phyloP scores from a whole-genome alignment of 192 early-diverging fungal species.

The Coemansia sp. region DNA sequence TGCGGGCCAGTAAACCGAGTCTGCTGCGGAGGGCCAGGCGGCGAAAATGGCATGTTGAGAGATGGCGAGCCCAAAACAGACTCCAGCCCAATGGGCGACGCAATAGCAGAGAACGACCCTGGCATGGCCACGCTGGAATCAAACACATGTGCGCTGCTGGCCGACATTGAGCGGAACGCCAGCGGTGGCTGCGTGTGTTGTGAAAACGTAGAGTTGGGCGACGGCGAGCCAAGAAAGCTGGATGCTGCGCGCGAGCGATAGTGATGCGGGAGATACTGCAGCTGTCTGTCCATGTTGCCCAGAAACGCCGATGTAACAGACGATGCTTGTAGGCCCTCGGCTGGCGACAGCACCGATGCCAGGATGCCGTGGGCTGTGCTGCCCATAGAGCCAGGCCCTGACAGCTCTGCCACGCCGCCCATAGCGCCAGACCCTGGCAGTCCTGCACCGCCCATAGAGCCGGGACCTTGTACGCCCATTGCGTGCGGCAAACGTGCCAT shows the following conservation, averaged over 20 bases:
- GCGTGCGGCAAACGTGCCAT: background rate
- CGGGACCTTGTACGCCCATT: background rate
- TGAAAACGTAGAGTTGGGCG: conserved; percentile 8
- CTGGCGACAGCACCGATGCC: conserved; percentile 10
- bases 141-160: conserved; percentile 20
- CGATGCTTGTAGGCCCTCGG: conserved; percentile 1
- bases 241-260: conserved; percentile 8
- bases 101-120: conserved; percentile 13
- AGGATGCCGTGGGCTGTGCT: conserved; percentile 2
- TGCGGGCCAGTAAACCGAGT: too few relatives aligned
- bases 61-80: conserved; percentile 11
- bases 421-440: background rate
- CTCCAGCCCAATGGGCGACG: conserved; percentile 34
- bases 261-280: conserved; percentile 3
- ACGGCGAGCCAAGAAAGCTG: conserved; percentile 29
- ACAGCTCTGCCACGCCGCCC: background rate
- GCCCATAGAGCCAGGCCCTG: background rate
- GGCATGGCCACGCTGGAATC: conserved; percentile 20
- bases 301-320: conserved; percentile 19
- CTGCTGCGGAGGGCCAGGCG: background rate
- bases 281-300: conserved; percentile 17
- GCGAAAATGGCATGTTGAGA: conserved; percentile 10
- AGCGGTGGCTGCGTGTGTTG: conserved; percentile 15
- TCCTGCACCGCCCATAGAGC: conserved; percentile 1
- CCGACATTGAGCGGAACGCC: conserved; percentile 32